A percentile compares a stretch with the other conserved stretches of the same genome.
Evolutionary conservation across 768 basidiomycete genomes (phyloP).

Genomic region (Termitomyces sp.): DNA sequence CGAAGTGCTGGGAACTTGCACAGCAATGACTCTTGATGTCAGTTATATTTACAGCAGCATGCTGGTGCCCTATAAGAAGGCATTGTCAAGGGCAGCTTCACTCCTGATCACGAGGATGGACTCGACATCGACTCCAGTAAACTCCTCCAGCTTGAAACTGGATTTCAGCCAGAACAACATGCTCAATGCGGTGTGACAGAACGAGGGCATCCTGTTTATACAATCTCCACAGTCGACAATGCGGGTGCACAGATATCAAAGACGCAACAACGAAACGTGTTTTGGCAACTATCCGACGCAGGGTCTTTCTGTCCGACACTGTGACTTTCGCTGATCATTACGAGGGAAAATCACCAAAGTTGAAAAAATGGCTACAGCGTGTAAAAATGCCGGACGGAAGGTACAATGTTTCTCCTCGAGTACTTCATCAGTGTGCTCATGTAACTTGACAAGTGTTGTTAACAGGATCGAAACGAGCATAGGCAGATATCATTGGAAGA

Average conservation of each 20-base stretch:
- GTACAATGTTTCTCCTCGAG: background rate
- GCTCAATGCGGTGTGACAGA: conserved; percentile 14
- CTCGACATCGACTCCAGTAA: conserved; percentile 10
- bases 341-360: conserved; percentile 14
- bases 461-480: background rate
- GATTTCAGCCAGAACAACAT: conserved; percentile 18
- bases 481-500: conserved; percentile 1
- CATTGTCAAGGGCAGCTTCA: too few species aligned
- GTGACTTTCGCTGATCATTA: conserved; percentile 16
- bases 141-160: conserved; percentile 11
- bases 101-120: conserved; percentile 2
- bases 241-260: conserved; percentile 16
- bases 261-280: conserved; percentile 14
- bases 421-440: background rate
- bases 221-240: conserved; percentile 15
- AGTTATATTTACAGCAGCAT: too few species aligned
- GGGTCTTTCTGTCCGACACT: conserved; percentile 16
- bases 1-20: too few species aligned
- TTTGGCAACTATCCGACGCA: conserved; percentile 14
- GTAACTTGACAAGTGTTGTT: background rate
- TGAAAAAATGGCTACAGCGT: conserved; percentile 17
- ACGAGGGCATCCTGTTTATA: conserved; percentile 14
- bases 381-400: conserved; percentile 10
- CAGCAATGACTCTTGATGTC: too few species aligned
- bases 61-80: too few species aligned